Evolutionary conservation across 1,284 basidiomycete genomes (phyloP), one percentile per base, ranked within the genome.

Genomic region (Phellopilus nigrolimitatus): DNA sequence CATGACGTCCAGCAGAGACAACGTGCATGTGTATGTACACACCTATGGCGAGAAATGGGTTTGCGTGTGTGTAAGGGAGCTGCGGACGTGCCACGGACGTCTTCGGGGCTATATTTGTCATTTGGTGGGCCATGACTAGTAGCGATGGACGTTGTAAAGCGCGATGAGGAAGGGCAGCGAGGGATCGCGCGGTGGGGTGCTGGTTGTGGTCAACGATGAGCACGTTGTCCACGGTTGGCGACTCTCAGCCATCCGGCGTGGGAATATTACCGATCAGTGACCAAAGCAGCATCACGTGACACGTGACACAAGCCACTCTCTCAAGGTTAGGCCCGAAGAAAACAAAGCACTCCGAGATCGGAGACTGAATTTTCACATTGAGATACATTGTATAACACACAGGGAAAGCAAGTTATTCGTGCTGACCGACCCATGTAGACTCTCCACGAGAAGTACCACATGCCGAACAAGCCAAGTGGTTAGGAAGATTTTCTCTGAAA

Each of bases 391-490:
- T 33, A 33, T 33, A 12, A n/a, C n/a, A 33, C n/a, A 3, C 31
- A 33, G 31, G 19, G 19, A 13, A 15, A 37, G 19, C 3, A 37
- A 21, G 28, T 24, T 15, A 52, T 21, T 46, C 33, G 21, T 24
- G 45, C 34, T 40, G 12, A 22, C 38, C 24, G 24, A 28, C 27
- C 45, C 40, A 53, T 8, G 30, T n/a, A 13, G 47, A 49, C 33
- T 66, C 62, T 3, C 66, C 66, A 33, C 64, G 66, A 49, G 66
- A 64, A 12, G 68, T 70, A 1, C 58, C 69, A 59, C 79, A 82
- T 4, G 71, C 77, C 34, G 73, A 69, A 60, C 80, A 82, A 3
- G 73, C 73, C 7, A 79, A 66, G 61, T 79, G 72, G 12, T 59
- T 61, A 1, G 68, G 62, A 28, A 73, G 59, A 57, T 82, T 82